Evolutionary conservation across 345 rosid genomes (phyloP).

Genomic region (Eucalyptus sp.): DNA sequence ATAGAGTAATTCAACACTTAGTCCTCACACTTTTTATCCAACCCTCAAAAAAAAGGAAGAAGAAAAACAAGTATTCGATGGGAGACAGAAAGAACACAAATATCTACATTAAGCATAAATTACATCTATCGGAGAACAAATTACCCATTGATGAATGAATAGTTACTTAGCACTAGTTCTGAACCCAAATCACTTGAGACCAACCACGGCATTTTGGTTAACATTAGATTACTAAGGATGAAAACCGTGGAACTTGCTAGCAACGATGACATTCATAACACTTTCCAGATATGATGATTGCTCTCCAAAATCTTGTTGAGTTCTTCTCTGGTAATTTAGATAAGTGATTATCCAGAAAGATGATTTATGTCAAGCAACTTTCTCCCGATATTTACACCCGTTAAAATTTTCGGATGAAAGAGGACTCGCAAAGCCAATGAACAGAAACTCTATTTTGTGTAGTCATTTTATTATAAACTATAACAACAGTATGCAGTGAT

Average conservation of each 20-base stretch:
- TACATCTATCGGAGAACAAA: neutral
- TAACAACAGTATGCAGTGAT: neutral
- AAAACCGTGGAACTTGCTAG: neutral
- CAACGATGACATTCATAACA: neutral
- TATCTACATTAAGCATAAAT: neutral
- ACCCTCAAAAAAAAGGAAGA: neutral
- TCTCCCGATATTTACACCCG: neutral
- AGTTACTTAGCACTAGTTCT: neutral
- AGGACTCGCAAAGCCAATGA: neutral
- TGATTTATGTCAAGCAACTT: neutral
- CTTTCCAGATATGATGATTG: neutral
- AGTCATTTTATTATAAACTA: neutral
- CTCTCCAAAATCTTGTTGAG: neutral
- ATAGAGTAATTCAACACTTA: neutral
- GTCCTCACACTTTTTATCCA: neutral
- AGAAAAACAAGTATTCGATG: neutral
- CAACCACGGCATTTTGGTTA: neutral
- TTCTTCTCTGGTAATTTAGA: neutral
- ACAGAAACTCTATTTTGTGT: neutral
- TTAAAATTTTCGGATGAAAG: neutral
- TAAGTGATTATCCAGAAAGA: neutral
- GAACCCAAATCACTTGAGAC: neutral
- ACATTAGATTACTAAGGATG: neutral
- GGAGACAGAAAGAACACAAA: neutral
- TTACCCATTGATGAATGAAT: neutral